phyloP scores from a whole-genome alignment of 768 basidiomycete species.

The Boletus sensibilis region DNA sequence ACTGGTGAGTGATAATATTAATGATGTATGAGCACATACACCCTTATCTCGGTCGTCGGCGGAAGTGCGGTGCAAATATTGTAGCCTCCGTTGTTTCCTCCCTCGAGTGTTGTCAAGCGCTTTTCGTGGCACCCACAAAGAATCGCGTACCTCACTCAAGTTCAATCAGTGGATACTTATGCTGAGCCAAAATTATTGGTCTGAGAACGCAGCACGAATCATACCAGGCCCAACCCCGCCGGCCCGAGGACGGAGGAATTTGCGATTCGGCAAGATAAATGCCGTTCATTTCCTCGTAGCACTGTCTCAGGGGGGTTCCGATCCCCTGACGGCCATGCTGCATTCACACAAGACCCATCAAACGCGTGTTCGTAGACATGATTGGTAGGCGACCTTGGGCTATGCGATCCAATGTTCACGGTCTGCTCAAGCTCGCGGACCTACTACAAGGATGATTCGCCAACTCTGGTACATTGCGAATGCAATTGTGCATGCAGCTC shows the following conservation, averaged over 20 bases:
- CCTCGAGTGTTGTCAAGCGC: slow-evolving; percentile 19
- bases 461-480: not conserved
- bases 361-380: slow-evolving; percentile 17
- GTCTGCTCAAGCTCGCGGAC: not conserved
- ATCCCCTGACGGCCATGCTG: slow-evolving; percentile 27
- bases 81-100: slow-evolving; percentile 1
- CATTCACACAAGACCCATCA: slow-evolving; percentile 21
- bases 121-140: not conserved
- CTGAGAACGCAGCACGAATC: not conserved
- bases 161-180: not conserved
- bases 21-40: slow-evolving; percentile 3
- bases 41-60: slow-evolving; percentile 26
- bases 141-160: not conserved
- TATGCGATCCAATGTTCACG: not conserved
- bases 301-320: slow-evolving; percentile 12
- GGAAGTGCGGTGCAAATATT: not conserved
- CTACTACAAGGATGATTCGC: not conserved
- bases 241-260: slow-evolving; percentile 13
- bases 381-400: slow-evolving; percentile 8
- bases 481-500: not conserved
- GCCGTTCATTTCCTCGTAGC: slow-evolving; percentile 26
- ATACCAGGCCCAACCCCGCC: slow-evolving; percentile 10
- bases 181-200: not conserved
- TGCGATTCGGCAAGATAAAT: slow-evolving; percentile 20
- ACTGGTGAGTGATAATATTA: not conserved